phyloP scores from a whole-genome alignment of 1,139 yeast genomes.

The Scheffersomyces illinoinensis region DNA sequence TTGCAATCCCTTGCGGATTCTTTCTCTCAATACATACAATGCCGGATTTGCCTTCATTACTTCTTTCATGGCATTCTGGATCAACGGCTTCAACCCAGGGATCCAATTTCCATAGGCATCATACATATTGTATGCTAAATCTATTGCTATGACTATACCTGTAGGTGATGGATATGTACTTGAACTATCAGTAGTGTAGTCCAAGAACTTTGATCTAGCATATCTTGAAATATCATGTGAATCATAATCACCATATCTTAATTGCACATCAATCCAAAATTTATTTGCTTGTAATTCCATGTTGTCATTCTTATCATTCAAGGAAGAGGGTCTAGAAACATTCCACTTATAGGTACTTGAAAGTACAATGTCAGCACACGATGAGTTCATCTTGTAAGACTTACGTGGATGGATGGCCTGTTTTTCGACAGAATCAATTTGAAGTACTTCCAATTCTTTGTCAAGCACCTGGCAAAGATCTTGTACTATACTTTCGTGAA shows the following conservation, averaged over 20 bases:
- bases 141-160: conserved; percentile 88
- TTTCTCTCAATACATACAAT: conserved; percentile 83
- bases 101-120: conserved; percentile 98
- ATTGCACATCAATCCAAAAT: conserved; percentile 94
- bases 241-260: conserved; percentile 96
- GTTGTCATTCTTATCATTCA: conserved; percentile 61
- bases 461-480: conserved; percentile 93
- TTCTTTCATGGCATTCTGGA: conserved; percentile 91
- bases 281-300: conserved; percentile 61
- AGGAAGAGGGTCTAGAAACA: conserved; percentile 77
- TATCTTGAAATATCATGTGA: conserved; percentile 95
- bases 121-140: conserved; percentile 92
- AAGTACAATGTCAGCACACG: conserved; percentile 87
- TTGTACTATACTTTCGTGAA: conserved; percentile 92
- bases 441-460: conserved; percentile 79
- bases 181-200: conserved; percentile 85
- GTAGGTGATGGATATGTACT: conserved; percentile 92
- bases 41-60: conserved; percentile 97
- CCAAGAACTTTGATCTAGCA: conserved; percentile 88
- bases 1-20: conserved; percentile 92
- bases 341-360: conserved; percentile 82
- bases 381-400: conserved; percentile 95
- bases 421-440: conserved; percentile 83
- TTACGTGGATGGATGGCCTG: conserved; percentile 96
- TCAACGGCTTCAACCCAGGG: conserved; percentile 85